A percentile compares a stretch with the other conserved stretches of the same genome.
phyloP scores from a whole-genome alignment of 1,284 basidiomycete genomes.

The Austroboletus novae-zelandiae region DNA sequence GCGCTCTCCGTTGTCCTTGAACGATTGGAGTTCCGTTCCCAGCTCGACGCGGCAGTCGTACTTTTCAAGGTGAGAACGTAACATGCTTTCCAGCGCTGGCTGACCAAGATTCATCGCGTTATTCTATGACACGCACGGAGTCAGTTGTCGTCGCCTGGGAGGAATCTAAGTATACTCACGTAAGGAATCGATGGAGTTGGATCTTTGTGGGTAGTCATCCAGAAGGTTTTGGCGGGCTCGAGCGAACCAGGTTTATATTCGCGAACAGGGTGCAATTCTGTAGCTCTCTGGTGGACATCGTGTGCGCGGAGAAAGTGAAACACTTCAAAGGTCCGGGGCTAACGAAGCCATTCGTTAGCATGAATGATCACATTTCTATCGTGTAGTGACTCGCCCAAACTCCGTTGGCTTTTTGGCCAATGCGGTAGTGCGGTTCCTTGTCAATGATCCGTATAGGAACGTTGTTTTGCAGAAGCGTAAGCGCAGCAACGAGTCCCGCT shows the following conservation, averaged over 20 bases:
- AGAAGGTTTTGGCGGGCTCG: conserved; percentile 15
- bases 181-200: conserved; percentile 31
- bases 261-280: not conserved
- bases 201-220: conserved; percentile 6
- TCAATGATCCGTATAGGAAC: conserved; percentile 39
- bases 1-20: conserved; percentile 31
- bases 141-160: not conserved
- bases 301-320: conserved; percentile 28
- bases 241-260: conserved; percentile 23
- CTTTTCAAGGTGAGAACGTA: conserved; percentile 31
- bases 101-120: conserved; percentile 31
- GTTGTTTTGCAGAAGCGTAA: conserved; percentile 41
- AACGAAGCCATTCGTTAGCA: not conserved
- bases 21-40: conserved; percentile 29
- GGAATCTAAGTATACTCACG: conserved; percentile 2
- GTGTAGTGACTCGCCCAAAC: conserved; percentile 22
- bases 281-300: conserved; percentile 16
- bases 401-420: conserved; percentile 30
- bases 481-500: conserved; percentile 47
- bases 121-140: conserved; percentile 2
- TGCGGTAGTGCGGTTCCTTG: conserved; percentile 22
- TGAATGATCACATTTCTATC: too few relatives aligned
- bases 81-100: conserved; percentile 28
- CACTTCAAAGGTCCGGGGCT: conserved; percentile 33
- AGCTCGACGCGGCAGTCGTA: conserved; percentile 33